Percentiles rank a stretch among this genome's conserved stretches.
These are phyloP conservation scores for Kwoniella botswanensis DNA, from an alignment of 768 basidiomycete species.

Conservation along the genomic window DNA sequence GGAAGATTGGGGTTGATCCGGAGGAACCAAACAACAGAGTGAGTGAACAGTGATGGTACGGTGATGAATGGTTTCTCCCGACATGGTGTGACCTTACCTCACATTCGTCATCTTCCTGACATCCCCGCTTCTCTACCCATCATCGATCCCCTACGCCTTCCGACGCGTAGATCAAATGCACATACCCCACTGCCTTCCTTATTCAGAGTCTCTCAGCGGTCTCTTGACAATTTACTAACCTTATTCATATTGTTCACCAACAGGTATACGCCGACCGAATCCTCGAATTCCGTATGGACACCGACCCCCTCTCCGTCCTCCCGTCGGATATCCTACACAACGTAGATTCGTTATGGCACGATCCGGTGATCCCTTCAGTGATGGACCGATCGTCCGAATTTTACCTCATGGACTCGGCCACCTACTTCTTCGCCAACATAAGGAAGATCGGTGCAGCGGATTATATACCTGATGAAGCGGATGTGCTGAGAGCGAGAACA, in stretches of 20 bases:
- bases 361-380: slow-evolving; percentile 61
- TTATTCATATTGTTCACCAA: background rate
- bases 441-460: slow-evolving; percentile 77
- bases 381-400: slow-evolving; percentile 67
- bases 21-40: slow-evolving; percentile 69
- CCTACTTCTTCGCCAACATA: slow-evolving; percentile 86
- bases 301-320: slow-evolving; percentile 52
- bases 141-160: no score
- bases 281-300: slow-evolving; percentile 60
- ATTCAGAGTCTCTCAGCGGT: background rate
- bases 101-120: no score
- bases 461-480: slow-evolving; percentile 84
- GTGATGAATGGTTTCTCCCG: background rate
- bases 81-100: background rate
- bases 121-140: no score
- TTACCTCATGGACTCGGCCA: slow-evolving; percentile 93
- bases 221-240: background rate
- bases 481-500: slow-evolving; percentile 83
- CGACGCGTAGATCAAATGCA: no score
- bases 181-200: no score
- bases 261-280: slow-evolving; percentile 60
- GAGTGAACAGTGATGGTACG: slow-evolving; percentile 16
- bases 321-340: slow-evolving; percentile 59
- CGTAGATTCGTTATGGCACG: slow-evolving; percentile 62
- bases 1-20: slow-evolving; percentile 81